Conservation (phyloP, 2,329 filamentous ascomycete genomes). For the Paecilomyces dactylethromorphus region DNA sequence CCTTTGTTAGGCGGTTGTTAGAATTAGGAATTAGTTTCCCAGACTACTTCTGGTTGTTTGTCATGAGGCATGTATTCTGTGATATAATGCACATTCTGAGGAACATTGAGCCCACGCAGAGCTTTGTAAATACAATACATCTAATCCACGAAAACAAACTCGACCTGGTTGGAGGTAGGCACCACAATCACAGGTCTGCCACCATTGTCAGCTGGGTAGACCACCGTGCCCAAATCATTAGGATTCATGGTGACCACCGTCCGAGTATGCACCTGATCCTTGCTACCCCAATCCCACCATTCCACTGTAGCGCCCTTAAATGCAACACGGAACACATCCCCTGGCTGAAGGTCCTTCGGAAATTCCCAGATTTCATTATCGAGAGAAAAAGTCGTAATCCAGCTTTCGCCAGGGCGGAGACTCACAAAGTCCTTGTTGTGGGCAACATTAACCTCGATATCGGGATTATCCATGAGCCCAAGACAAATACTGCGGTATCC, state of each 20-base stretch:
- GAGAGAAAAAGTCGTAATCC: not conserved
- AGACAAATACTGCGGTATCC: not conserved
- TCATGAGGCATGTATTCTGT: not conserved
- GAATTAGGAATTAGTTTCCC: not conserved
- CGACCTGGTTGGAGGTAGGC: not conserved
- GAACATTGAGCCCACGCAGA: not conserved
- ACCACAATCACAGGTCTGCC: not conserved
- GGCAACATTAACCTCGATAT: not conserved
- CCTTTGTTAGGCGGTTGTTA: not conserved
- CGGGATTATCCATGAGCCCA: not conserved
- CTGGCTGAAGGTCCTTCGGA: not conserved
- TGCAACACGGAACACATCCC: not conserved
- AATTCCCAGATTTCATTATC: not conserved
- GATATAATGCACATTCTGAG: not conserved
- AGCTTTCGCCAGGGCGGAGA: not conserved
- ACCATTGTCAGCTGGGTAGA: not conserved
- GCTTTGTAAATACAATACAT: not conserved
- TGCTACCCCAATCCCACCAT: not conserved
- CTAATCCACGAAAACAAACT: not conserved
- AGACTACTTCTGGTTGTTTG: not conserved
- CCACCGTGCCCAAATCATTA: not conserved
- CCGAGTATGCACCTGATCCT: not conserved
- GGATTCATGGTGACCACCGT: not conserved
- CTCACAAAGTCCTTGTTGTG: not conserved
- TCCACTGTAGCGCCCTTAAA: not conserved